A percentile compares a stretch with the other conserved stretches of the same genome.
Conservation (phyloP, 169 alveolate species). For the Amoebophrya sp. region DNA sequence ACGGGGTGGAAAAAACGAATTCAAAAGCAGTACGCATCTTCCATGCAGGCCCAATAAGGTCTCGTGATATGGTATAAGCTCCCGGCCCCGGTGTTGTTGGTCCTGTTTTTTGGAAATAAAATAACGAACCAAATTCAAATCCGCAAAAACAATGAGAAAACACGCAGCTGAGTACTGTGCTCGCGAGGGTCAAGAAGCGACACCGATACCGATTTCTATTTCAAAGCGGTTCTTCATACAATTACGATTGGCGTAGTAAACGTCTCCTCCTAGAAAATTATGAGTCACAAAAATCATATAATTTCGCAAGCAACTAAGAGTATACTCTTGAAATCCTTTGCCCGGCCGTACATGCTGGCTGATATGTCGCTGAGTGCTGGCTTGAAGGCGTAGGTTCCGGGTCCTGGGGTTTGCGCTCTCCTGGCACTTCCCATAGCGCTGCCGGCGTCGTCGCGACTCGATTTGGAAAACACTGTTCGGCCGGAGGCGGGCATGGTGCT, state of each 20-base stretch:
- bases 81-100: slow-evolving; percentile 10
- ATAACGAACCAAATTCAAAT: not conserved
- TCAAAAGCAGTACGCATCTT: slow-evolving; percentile 3
- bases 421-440: not conserved
- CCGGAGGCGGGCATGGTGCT: not conserved
- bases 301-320: too few species aligned
- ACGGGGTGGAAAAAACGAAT: too few species aligned
- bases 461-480: not conserved
- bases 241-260: too few species aligned
- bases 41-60: not conserved
- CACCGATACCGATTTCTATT: too few species aligned
- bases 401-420: slow-evolving; percentile 2
- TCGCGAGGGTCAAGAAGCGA: too few species aligned
- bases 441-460: not conserved
- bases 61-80: not conserved
- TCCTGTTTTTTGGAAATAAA: not conserved
- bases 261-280: too few species aligned
- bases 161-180: too few species aligned
- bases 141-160: too few species aligned
- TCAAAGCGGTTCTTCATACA: too few species aligned
- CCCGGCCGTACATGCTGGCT: not conserved
- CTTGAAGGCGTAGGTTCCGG: not conserved
- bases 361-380: not conserved
- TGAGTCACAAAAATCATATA: too few species aligned
- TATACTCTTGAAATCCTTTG: not conserved